Base-by-base conservation (phyloP, 192 early-diverging fungal genomes). In the Coemansia erecta region DNA sequence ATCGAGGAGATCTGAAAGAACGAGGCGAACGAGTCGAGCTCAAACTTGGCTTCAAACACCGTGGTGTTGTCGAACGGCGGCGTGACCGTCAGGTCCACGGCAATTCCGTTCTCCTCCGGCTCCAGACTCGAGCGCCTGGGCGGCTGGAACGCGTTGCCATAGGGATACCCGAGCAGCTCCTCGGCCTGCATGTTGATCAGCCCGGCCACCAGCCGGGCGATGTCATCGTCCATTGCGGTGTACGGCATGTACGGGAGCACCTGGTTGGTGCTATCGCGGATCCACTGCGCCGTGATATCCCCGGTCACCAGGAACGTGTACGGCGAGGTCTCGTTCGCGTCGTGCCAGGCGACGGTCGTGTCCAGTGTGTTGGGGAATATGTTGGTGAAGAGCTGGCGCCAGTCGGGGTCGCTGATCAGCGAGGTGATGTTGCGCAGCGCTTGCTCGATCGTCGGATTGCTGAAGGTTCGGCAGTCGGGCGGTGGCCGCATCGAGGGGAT, bases 201-300 rank as follows among this genome's bases (percentile, higher is more conserved):
- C 0, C 85, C 86, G 6, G 81, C 56, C 8, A 87, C 56, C 31
- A 88, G 66, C n/a, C 51, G 63, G 8, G 80, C 59, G 37, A 88
- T 47, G 3, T 37, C 44, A 1, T 35, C 8, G 48, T 88, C 84
- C 12, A 35, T 4, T 0, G 57, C 35, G 17, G 75, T 51, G 23
- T 83, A 81, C 10, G 64, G 62, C 23, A 85, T 31, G 53, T 87
- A 87, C 0, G 86, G 85, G 14, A 75, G 48, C 1, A 89, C 64
- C 58, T 89, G 88, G 70, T 89, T 86, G 12, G 87, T 74, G 18
- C 84, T 86, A 65, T 90, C 88, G 31, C 88, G 83, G 5, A 89
- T 74, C 88, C 88, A 90, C 81, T 88, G 87, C 18, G 88, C 88
- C 0, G 64, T 77, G 18, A 77, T 90, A 57, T 90, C 88, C 22